A percentile compares a stretch with the other conserved stretches of the same genome.
These are phyloP conservation scores for Lactarius akahatsu DNA, from an alignment of 768 basidiomycete species.

Conservation along the genomic window DNA sequence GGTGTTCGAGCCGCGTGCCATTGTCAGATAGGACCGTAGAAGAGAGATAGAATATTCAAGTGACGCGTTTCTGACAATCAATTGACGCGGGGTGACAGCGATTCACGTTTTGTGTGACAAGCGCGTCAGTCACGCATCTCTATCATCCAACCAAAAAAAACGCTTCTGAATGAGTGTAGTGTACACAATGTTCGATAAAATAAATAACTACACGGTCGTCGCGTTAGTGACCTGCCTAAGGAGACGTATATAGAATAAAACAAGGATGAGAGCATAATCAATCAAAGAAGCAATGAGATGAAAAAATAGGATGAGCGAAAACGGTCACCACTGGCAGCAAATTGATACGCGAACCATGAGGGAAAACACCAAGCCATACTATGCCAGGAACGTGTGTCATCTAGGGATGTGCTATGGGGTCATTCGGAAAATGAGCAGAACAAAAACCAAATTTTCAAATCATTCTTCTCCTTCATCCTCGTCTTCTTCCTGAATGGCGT, in stretches of 20 bases:
- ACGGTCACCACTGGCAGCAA: slow-evolving; percentile 7
- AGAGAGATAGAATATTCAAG: neutral
- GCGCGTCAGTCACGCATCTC: slow-evolving; percentile 22
- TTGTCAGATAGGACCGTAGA: neutral
- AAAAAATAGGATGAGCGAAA: slow-evolving; percentile 5
- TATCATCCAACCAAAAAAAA: neutral
- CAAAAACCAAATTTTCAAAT: slow-evolving; percentile 7
- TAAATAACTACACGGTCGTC: slow-evolving; percentile 22
- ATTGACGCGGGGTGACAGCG: neutral
- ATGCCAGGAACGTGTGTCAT: slow-evolving; percentile 11
- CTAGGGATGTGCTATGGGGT: slow-evolving; percentile 17
- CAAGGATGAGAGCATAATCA: slow-evolving; percentile 20
- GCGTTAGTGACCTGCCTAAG: slow-evolving; percentile 21
- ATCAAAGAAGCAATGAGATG: slow-evolving; percentile 18
- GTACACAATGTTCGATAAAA: slow-evolving; percentile 8
- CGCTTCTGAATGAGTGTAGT: slow-evolving; percentile 1
- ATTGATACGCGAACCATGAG: slow-evolving; percentile 14
- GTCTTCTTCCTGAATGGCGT: slow-evolving; percentile 82
- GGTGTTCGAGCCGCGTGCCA: slow-evolving; percentile 26
- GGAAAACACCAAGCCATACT: slow-evolving; percentile 9
- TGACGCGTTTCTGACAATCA: neutral
- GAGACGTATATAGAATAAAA: slow-evolving; percentile 22
- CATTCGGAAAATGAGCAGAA: slow-evolving; percentile 10
- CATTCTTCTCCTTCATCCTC: slow-evolving; percentile 71
- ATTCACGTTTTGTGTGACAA: slow-evolving; percentile 10